Conservation (phyloP, 768 basidiomycete genomes). For the Lactarius quietus region DNA sequence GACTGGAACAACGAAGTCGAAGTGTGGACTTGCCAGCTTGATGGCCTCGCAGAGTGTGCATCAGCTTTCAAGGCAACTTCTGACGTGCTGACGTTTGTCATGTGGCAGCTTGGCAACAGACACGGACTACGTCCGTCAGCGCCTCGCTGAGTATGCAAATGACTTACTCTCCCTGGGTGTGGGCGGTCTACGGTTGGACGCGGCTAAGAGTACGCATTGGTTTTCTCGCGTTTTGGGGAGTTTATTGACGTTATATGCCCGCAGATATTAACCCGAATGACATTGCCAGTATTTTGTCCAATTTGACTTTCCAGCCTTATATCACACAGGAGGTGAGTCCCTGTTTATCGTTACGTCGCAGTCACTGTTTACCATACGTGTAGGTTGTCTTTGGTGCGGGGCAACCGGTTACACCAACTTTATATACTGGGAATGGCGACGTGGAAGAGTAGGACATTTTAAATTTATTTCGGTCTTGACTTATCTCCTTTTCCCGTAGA, state of each 20-base stretch:
- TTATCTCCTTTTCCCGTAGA: conserved; percentile 21
- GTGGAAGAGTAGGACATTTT: conserved; percentile 52
- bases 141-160: conserved; percentile 54
- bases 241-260: not conserved
- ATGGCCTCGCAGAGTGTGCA: conserved; percentile 39
- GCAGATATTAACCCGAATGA: conserved; percentile 54
- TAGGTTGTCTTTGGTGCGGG: conserved; percentile 42
- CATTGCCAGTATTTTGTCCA: conserved; percentile 49
- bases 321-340: conserved; percentile 54
- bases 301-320: conserved; percentile 44
- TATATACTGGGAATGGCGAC: conserved; percentile 56
- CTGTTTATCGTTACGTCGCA: not conserved
- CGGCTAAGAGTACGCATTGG: conserved; percentile 51
- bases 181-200: conserved; percentile 60
- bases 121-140: conserved; percentile 53
- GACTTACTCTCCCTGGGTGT: conserved; percentile 59
- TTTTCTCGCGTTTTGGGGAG: not conserved
- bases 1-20: conserved; percentile 51
- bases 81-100: not conserved
- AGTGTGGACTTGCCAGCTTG: conserved; percentile 44
- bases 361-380: not conserved
- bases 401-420: conserved; percentile 50
- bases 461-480: not conserved
- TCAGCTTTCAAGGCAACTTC: not conserved
- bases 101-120: conserved; percentile 54